Evolutionary conservation across 2,329 filamentous ascomycete genomes (phyloP).

Genomic region (Aspergillus melleus): DNA sequence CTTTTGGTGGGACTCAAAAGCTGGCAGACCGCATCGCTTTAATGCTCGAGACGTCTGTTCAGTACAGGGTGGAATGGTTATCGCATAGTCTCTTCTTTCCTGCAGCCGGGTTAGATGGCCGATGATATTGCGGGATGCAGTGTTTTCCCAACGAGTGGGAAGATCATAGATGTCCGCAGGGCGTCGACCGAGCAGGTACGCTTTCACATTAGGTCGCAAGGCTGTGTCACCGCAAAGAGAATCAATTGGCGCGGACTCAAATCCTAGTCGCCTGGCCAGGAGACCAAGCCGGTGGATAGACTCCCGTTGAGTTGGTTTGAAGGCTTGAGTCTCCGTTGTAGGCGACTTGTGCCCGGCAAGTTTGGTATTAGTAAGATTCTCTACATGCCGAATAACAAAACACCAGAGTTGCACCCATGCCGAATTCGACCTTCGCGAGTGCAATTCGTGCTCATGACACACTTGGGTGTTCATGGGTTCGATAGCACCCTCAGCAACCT

Average conservation of each 20-base stretch:
- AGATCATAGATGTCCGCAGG: background rate
- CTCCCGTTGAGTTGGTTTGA: constrained; percentile 1
- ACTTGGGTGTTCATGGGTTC: background rate
- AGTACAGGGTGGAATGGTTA: background rate
- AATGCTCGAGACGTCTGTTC: background rate
- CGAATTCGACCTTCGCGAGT: background rate
- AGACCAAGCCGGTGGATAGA: background rate
- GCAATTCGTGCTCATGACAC: background rate
- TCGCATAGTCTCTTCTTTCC: background rate
- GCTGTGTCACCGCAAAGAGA: background rate
- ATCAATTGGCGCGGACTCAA: background rate
- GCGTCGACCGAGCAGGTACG: background rate
- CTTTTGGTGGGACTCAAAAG: background rate
- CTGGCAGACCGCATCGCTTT: background rate
- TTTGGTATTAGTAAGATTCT: constrained; percentile 1
- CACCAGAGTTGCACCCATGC: constrained; percentile 6
- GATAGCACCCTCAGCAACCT: background rate
- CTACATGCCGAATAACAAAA: constrained; percentile 1
- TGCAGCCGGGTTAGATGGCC: background rate
- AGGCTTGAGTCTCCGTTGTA: background rate
- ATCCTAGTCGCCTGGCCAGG: background rate
- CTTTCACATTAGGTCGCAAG: background rate
- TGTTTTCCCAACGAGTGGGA: background rate
- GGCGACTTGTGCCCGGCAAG: background rate
- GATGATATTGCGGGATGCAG: background rate